Conservation (phyloP, 2,329 filamentous ascomycete genomes). For the Fusarium chuoi region DNA sequence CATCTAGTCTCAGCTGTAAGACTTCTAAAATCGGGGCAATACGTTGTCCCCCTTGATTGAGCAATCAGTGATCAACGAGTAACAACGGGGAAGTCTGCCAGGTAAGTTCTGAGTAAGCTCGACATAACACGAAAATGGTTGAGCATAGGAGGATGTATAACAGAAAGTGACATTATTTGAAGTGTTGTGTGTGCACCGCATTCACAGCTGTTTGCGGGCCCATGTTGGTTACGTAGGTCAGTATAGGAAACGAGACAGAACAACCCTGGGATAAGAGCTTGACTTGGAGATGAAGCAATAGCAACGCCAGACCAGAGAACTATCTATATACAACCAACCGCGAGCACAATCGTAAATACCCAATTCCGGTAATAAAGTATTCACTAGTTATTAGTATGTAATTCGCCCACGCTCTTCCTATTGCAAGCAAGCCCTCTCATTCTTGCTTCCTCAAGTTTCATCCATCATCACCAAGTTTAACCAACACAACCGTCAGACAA, state of each 20-base stretch:
- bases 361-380: too few relatives aligned
- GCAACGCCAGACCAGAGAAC: background rate
- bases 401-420: too few relatives aligned
- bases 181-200: fast-evolving
- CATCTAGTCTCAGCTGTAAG: background rate
- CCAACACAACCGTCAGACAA: background rate
- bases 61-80: background rate
- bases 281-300: background rate
- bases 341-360: too few relatives aligned
- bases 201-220: background rate
- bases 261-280: background rate
- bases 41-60: background rate
- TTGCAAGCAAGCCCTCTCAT: background rate
- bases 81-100: background rate
- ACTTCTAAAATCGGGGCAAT: background rate
- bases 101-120: background rate
- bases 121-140: background rate
- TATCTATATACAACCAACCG: background rate
- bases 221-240: background rate
- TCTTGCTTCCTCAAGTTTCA: background rate
- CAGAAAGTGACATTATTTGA: background rate
- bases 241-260: background rate
- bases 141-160: background rate
- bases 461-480: background rate
- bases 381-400: too few relatives aligned